Evolutionary conservation across 1,139 yeast genomes (phyloP).

Genomic region (Yamadazyma trypodendri): DNA sequence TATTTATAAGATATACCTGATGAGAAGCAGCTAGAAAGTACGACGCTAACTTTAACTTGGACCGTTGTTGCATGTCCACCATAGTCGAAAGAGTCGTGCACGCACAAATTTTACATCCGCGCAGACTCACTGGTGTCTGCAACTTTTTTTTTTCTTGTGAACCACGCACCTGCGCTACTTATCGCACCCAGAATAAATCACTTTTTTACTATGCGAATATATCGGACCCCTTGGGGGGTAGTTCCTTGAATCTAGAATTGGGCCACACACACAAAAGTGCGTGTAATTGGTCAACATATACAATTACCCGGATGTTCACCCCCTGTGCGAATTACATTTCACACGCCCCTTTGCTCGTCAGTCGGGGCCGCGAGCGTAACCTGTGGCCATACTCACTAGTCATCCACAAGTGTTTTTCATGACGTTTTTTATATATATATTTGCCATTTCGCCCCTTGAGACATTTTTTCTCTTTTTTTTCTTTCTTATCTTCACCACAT

Average conservation of each 20-base stretch:
- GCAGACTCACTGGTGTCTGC: neutral
- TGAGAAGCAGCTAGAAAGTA: too few relatives aligned
- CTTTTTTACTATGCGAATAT: neutral
- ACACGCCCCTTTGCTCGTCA: too few relatives aligned
- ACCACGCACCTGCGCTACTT: neutral
- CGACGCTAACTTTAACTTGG: too few relatives aligned
- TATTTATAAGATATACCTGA: conserved; percentile 1
- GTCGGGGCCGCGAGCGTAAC: too few relatives aligned
- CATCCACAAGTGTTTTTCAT: neutral
- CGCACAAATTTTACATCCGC: neutral
- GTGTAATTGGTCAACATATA: too few relatives aligned
- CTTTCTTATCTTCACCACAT: neutral
- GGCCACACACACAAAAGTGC: too few relatives aligned
- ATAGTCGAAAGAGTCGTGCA: neutral
- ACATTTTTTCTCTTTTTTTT: conserved; percentile 6
- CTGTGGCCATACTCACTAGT: too few relatives aligned
- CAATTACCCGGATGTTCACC: conserved; percentile 1
- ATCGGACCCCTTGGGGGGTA: neutral
- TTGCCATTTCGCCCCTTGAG: conserved; percentile 5
- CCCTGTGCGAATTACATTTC: neutral
- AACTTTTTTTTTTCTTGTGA: neutral
- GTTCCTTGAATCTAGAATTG: neutral
- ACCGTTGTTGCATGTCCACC: neutral
- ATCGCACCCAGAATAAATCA: neutral
- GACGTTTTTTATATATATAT: neutral